These are phyloP conservation scores for Fusarium abutilonis DNA, from an alignment of 2,329 filamentous ascomycete species.

Conservation along the genomic window DNA sequence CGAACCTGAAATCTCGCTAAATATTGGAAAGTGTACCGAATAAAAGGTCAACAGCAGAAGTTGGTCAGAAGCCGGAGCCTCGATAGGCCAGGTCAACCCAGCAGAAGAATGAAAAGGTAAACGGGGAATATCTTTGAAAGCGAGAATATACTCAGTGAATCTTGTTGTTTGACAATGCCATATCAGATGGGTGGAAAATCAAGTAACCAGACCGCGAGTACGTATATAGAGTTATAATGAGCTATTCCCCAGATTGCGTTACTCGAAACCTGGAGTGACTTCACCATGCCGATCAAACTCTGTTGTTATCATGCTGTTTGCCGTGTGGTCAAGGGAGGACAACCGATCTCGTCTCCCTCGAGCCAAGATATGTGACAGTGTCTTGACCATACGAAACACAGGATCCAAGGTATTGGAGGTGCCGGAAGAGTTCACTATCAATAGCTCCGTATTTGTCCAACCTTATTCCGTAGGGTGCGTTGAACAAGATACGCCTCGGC, in stretches of 20 bases:
- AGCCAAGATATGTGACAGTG: background rate
- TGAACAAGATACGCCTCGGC: background rate
- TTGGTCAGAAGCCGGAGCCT: background rate
- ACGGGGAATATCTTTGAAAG: background rate
- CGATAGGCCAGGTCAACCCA: background rate
- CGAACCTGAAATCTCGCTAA: background rate
- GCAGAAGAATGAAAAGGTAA: background rate
- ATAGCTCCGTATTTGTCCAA: background rate
- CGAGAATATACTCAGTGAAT: too few species aligned
- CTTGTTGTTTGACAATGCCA: background rate
- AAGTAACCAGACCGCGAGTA: background rate
- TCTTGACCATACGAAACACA: conserved; percentile 6
- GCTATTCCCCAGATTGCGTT: too few species aligned
- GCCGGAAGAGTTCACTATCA: background rate
- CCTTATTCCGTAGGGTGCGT: background rate
- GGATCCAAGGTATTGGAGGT: background rate
- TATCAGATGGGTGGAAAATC: too few species aligned
- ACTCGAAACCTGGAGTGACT: too few species aligned
- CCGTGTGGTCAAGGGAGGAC: background rate
- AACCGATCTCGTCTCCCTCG: background rate
- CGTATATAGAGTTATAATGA: too few species aligned
- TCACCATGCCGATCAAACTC: background rate
- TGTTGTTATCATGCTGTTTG: background rate
- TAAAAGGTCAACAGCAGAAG: background rate
- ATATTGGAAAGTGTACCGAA: background rate